These are phyloP conservation scores for Pilobolus umbonatus DNA, from an alignment of 192 early-diverging fungal species.

Conservation along the genomic window DNA sequence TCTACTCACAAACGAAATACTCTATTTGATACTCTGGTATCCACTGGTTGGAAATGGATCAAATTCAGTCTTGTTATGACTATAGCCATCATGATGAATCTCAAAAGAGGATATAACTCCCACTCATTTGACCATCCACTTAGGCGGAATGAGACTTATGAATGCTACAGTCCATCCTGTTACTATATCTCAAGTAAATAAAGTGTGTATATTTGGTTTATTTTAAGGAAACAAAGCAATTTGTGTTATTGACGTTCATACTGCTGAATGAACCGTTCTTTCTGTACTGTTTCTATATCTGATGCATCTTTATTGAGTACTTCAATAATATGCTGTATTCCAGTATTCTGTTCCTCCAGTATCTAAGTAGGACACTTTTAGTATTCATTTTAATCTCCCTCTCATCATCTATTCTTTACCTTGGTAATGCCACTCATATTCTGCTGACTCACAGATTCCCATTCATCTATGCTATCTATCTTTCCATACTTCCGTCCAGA, in stretches of 20 bases:
- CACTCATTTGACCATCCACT: too few relatives aligned
- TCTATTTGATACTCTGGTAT: neutral
- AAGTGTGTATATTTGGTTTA: too few relatives aligned
- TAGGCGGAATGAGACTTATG: too few relatives aligned
- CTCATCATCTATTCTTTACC: constrained; percentile 12
- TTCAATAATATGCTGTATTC: constrained; percentile 28
- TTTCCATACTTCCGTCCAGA: constrained; percentile 35
- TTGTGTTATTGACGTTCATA: too few relatives aligned
- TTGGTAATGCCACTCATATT: constrained; percentile 18
- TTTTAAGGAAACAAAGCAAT: too few relatives aligned
- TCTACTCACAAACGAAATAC: too few relatives aligned
- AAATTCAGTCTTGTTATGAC: constrained; percentile 3
- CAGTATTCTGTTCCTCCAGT: constrained; percentile 26
- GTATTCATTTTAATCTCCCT: neutral
- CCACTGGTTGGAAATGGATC: constrained; percentile 1
- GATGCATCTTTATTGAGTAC: constrained; percentile 21
- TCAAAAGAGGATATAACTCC: constrained; percentile 3
- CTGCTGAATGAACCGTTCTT: too few relatives aligned
- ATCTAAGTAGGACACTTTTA: constrained; percentile 11
- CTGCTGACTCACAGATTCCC: constrained; percentile 12
- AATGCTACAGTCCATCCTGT: too few relatives aligned
- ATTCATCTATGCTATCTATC: constrained; percentile 14
- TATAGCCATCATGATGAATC: neutral
- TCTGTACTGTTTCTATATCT: constrained; percentile 4
- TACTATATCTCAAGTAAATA: too few relatives aligned